A percentile compares a stretch with the other conserved stretches of the same genome.
phyloP scores from a whole-genome alignment of 2,329 filamentous ascomycete species.

The Boeremia lycopersici region DNA sequence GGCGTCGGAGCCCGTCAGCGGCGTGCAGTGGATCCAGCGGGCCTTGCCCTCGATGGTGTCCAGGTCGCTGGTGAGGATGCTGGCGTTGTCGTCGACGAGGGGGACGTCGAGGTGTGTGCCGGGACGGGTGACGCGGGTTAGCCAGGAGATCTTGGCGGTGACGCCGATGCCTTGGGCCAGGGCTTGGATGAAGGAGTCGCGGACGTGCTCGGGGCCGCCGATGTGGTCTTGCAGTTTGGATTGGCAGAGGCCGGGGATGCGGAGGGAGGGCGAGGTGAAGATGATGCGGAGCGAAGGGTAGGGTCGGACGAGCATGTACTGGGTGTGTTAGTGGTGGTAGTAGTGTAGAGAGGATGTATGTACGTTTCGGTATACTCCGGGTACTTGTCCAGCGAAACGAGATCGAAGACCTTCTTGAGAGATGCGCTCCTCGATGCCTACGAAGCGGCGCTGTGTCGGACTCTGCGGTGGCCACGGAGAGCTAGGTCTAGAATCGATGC shows the following conservation, averaged over 20 bases:
- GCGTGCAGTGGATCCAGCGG: constrained; percentile 78
- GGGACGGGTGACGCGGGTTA: constrained; percentile 13
- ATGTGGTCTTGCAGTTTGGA: constrained; percentile 53
- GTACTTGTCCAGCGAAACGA: constrained; percentile 48
- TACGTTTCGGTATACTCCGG: constrained; percentile 63
- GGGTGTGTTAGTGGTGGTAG: constrained; percentile 1
- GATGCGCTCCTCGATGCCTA: constrained; percentile 47
- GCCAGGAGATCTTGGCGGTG: constrained; percentile 76
- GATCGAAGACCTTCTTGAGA: constrained; percentile 33
- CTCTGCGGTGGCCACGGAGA: constrained; percentile 57
- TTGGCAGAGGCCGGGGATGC: constrained; percentile 53
- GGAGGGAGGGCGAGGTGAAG: constrained; percentile 54
- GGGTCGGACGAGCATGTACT: constrained; percentile 55
- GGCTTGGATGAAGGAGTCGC: constrained; percentile 60
- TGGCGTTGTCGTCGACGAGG: constrained; percentile 9
- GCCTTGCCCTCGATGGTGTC: constrained; percentile 58
- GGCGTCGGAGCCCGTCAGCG: constrained; percentile 68
- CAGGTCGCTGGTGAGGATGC: constrained; percentile 1
- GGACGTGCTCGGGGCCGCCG: constrained; percentile 56
- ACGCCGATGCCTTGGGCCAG: constrained; percentile 70
- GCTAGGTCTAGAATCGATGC: constrained; percentile 58
- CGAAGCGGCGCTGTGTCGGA: constrained; percentile 34
- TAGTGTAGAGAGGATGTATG: constrained; percentile 22
- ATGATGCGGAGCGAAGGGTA: constrained; percentile 54
- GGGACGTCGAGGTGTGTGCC: not conserved